Base-by-base conservation (phyloP, 1,284 basidiomycete genomes). In the Apiotrichum gracile region DNA sequence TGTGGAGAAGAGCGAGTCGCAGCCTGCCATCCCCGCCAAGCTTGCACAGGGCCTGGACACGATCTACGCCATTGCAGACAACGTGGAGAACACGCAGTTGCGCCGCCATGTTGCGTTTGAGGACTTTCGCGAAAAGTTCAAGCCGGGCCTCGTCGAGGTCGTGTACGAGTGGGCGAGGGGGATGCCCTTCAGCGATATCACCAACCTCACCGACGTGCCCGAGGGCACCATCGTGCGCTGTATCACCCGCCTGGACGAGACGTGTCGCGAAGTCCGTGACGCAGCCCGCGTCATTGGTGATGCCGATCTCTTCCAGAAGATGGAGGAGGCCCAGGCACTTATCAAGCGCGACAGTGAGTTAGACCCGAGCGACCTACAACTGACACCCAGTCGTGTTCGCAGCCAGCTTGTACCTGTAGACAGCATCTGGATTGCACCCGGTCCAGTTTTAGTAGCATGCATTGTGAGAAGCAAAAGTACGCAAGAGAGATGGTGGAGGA, bases 141-240 rank as follows among this genome's bases (percentile, higher is more conserved):
- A 93, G 73, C 87, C 88, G 60, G 94, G 94, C 2, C 78, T 99
- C 25, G 85, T 91, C 13, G 90, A 96, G 67, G 93, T 97, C 1
- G 94, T 97, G 9, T 97, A 97, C 71, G 92, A 97, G 73, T 99
- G 96, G 96, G 93, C 96, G 0, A 88, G 87, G 69, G 96, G 96
- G 51, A 96, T 93, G 87, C 89, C 93, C 0, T 99, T 99, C 73
- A 85, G 91, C 63, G 85, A 97, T 68, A 96, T 99, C 64, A 92
- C 90, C 1, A 76, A 82, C 8, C 77, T 98, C 57, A 99, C 96
- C 0, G 96, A 98, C 68, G 88, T 97, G 12, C 84, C 91, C 8
- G 96, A 99, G 71, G 96, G 96, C 0, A 96, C 91, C 0, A 94
- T 99, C 59, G 96, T 99, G 13, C 84, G 96, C 39, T 87, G 90